Base-by-base conservation (phyloP, 192 early-diverging fungal genomes). In the Kickxella alabastrina region DNA sequence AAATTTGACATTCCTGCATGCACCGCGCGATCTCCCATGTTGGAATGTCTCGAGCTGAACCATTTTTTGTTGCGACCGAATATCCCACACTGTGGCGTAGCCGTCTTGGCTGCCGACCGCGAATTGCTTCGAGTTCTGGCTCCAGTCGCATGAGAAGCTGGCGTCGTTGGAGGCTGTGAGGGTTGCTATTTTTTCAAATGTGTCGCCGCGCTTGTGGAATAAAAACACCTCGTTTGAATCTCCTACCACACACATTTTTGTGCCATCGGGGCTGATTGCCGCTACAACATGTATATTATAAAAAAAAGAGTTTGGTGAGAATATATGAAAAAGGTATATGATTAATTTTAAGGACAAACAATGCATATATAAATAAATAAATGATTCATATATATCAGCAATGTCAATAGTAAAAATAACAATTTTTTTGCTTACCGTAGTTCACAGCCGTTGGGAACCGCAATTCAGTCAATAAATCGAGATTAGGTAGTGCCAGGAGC, bases 91-190 rank as follows among this genome's bases (percentile, higher is more conserved):
- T 38, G 83, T 87, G 7, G 93, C 91, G 52, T 69, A 90, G 8
- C 95, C 95, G 66, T 96, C 90, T 65, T 95, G 92, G 69, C 86
- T 92, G 10, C 92, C 93, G 1, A 98, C 93, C 0, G 95, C 95
- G 80, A 98, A 98, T 59, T 85, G 89, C 52, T 92, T 89, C 1
- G 89, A 92, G 13, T 84, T 76, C 49, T 93, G 91, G 64, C 89
- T 96, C 92, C 93, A 98, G 23, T 93, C 84, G 65, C 93, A 95
- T 6, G 90, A 93, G 54, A 96, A 98, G 8, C 89, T 87, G 0
- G 95, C 90, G 49, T 95, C 92, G 32, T 77, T 84, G 9, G 83
- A 80, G 0, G 84, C 92, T 76, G 65, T 85, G 60, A 90, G 71
- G 10, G 86, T 87, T 0, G 79, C 79, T n/a, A 89, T 80, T 45